Conservation (phyloP, 2,329 filamentous ascomycete genomes). For the Aspergillus tanneri region DNA sequence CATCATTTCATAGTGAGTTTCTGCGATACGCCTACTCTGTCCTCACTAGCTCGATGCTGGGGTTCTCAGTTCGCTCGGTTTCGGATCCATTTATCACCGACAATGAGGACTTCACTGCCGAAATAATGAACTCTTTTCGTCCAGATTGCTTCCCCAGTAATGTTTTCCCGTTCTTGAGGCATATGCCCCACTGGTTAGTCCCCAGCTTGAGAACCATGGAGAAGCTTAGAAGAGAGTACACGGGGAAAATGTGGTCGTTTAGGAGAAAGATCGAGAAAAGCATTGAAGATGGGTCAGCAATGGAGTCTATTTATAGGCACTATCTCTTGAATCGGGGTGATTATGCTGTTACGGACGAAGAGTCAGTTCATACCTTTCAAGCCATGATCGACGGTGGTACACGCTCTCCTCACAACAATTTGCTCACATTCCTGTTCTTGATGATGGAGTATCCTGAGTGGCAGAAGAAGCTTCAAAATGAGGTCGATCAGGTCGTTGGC, state of each 20-base stretch:
- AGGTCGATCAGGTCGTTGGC: conserved; percentile 10
- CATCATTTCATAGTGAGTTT: conserved; percentile 5
- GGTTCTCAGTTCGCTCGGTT: conserved; percentile 3
- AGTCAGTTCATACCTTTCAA: conserved; percentile 7
- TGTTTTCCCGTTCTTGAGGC: background rate
- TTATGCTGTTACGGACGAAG: conserved; percentile 5
- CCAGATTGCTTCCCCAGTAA: conserved; percentile 8
- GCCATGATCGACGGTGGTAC: conserved; percentile 10
- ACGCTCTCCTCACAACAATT: conserved; percentile 7
- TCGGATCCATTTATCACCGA: conserved; percentile 7
- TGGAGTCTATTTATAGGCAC: conserved; percentile 5
- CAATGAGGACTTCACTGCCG: conserved; percentile 7
- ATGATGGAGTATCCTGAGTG: conserved; percentile 11
- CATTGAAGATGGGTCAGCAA: conserved; percentile 5
- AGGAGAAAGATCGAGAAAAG: conserved; percentile 2
- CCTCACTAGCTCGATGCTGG: conserved; percentile 8
- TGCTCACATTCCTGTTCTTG: conserved; percentile 5
- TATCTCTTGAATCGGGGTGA: conserved; percentile 4
- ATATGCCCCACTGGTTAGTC: conserved; percentile 3
- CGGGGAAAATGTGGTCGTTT: conserved; percentile 8
- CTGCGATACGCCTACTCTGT: conserved; percentile 7
- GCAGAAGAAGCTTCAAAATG: conserved; percentile 6
- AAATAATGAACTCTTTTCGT: conserved; percentile 8
- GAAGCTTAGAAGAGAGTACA: conserved; percentile 6
- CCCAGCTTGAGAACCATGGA: conserved; percentile 7